Base-by-base conservation (phyloP, 192 early-diverging fungal genomes). In the Ramicandelaber brevisporus region DNA sequence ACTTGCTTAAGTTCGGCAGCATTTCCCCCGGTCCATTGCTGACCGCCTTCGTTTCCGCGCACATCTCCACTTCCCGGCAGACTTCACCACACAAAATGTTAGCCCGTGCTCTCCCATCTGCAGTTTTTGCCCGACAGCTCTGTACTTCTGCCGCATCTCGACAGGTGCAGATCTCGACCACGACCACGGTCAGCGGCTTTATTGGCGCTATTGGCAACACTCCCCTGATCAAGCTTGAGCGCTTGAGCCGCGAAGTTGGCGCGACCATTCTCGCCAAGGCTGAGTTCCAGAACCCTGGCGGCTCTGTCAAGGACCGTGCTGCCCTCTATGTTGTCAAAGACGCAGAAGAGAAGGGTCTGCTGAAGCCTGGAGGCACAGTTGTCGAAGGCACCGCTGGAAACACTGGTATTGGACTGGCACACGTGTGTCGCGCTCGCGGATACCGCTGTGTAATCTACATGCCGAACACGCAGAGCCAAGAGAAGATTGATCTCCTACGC, bases 241-340 rank as follows among this genome's bases (percentile, higher is more conserved):
- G 44, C 26, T 18, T 76, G 36, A 73, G 71, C 45, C 43, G 68
- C 24, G 70, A 78, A 38, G 78, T 73, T 3, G 81, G 84, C 18
- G 72, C 75, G 46, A 64, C 84, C 23, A 83, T 96, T 34, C 57
- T 75, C 26, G 85, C 69, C 36, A 96, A 92, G 59, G 81, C 85
- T 27, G 90, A 96, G 61, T 89, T 75, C 48, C 83, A 88, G 86
- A 92, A 96, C 54, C 87, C 87, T 3, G 79, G 83, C 20, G 87
- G 88, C 2, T 82, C 77, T 10, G 86, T 95, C 38, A 97, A 97
- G 61, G 92, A 97, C 53, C 68, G 92, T 14, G 80, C 87, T 3
- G 92, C 92, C 0, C 59, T 92, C 17, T 88, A 60, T 48, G 80
- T 97, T 0, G 78, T 97, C 12, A 73, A 92, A 55, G 70, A 89